A percentile compares a stretch with the other conserved stretches of the same genome.
Conservation (phyloP, 192 early-diverging fungal genomes). For the Coemansia sp. region DNA sequence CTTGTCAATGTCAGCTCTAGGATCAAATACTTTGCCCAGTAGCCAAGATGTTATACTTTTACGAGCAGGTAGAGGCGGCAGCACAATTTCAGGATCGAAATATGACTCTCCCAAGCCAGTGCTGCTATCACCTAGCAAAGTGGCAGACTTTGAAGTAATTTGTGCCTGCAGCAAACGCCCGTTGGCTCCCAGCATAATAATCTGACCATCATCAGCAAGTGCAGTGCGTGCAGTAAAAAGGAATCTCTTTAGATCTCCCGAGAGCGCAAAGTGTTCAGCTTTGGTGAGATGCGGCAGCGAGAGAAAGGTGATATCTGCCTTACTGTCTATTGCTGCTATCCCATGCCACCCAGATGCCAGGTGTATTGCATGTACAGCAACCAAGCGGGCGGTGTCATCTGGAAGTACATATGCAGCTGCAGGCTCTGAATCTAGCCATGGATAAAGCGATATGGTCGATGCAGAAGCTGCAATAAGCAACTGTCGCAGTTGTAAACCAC, state of each 20-base stretch:
- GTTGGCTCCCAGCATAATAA: slow-evolving; percentile 14
- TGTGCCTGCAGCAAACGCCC: slow-evolving; percentile 20
- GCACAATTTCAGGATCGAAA: slow-evolving; percentile 12
- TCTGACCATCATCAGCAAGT: slow-evolving; percentile 15
- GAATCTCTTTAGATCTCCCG: neutral
- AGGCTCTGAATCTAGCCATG: neutral
- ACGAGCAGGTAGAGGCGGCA: slow-evolving; percentile 29
- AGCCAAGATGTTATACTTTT: slow-evolving; percentile 48
- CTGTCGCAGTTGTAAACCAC: neutral
- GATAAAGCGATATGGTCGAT: neutral
- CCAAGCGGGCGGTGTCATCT: neutral
- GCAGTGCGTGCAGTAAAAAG: slow-evolving; percentile 4
- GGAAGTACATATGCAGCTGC: slow-evolving; percentile 7
- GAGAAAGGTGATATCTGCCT: slow-evolving; percentile 12
- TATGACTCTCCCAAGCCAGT: neutral
- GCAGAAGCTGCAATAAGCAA: slow-evolving; percentile 3
- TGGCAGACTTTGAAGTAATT: neutral
- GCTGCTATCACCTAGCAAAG: neutral
- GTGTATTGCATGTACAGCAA: slow-evolving; percentile 13
- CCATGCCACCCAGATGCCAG: slow-evolving; percentile 23
- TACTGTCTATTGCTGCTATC: slow-evolving; percentile 21
- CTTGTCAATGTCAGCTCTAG: slow-evolving; percentile 28
- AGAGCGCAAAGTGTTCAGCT: neutral
- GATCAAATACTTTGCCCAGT: slow-evolving; percentile 31
- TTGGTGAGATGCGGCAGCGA: slow-evolving; percentile 15